Evolutionary conservation across 208 protist genomes (phyloP).

Genomic region (Leishmania turanica): DNA sequence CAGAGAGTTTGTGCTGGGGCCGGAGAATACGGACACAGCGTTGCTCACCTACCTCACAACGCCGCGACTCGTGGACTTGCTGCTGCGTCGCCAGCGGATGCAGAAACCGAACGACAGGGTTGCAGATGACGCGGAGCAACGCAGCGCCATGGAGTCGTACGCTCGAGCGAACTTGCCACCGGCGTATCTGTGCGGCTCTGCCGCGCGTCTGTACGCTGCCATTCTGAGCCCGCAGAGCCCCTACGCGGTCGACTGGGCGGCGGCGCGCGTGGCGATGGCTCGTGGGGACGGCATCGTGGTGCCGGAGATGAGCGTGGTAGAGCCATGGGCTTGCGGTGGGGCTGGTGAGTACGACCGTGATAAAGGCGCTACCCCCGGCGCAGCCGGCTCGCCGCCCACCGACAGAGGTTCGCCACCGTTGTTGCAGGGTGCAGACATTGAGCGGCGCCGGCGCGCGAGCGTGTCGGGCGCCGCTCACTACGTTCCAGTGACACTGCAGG

Average conservation of each 20-base stretch:
- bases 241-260: constrained; percentile 51
- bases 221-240: constrained; percentile 37
- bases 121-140: not conserved
- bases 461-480: not conserved
- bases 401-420: not conserved
- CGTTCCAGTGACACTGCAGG: constrained; percentile 31
- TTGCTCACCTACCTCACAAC: constrained; percentile 28
- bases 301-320: constrained; percentile 39
- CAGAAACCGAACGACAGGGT: constrained; percentile 3
- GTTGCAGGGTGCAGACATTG: not conserved
- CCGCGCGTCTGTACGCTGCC: constrained; percentile 37
- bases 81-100: constrained; percentile 16
- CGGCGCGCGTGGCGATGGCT: constrained; percentile 27
- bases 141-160: not conserved
- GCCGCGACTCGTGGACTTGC: constrained; percentile 16
- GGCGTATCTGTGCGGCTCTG: constrained; percentile 11
- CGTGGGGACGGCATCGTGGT: constrained; percentile 49
- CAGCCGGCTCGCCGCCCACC: not conserved
- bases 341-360: not conserved
- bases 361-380: not conserved
- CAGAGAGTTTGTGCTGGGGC: constrained; percentile 8
- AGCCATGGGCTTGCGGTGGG: constrained; percentile 20
- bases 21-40: constrained; percentile 16
- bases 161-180: constrained; percentile 7
- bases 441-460: constrained; percentile 3